Evolutionary conservation across 768 basidiomycete species (phyloP).

Genomic region (Boletus insuetus): DNA sequence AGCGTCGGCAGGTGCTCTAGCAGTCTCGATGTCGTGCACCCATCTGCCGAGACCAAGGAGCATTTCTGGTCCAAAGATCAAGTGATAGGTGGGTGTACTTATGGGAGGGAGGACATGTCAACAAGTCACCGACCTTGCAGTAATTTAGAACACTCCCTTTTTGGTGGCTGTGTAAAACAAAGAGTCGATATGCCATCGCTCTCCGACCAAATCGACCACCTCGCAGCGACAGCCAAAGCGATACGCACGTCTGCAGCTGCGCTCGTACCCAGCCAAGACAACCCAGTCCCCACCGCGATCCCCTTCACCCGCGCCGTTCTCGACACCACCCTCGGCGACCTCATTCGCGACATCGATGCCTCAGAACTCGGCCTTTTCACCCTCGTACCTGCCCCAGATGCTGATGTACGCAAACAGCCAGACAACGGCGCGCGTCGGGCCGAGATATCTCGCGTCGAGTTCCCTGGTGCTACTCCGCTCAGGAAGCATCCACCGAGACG

Average conservation of each 20-base stretch:
- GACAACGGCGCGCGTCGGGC: slow-evolving; percentile 29
- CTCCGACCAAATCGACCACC: slow-evolving; percentile 66
- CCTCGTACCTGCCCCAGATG: slow-evolving; percentile 41
- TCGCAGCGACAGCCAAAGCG: slow-evolving; percentile 49
- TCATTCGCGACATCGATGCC: slow-evolving; percentile 77
- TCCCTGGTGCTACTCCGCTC: slow-evolving; percentile 70
- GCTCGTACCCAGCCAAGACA: slow-evolving; percentile 27
- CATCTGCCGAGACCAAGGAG: slow-evolving; percentile 20
- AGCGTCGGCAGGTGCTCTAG: slow-evolving; percentile 4
- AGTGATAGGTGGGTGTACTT: background rate
- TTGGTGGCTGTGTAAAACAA: slow-evolving; percentile 20
- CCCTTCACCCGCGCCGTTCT: slow-evolving; percentile 69
- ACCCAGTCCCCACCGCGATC: slow-evolving; percentile 4
- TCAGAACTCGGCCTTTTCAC: slow-evolving; percentile 79
- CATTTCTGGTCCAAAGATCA: slow-evolving; percentile 17
- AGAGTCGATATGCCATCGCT: slow-evolving; percentile 47
- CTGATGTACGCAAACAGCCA: slow-evolving; percentile 27
- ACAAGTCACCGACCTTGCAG: slow-evolving; percentile 19
- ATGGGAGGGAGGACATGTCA: slow-evolving; percentile 3
- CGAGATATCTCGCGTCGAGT: slow-evolving; percentile 61
- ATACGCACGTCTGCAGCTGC: slow-evolving; percentile 46
- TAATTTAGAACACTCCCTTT: background rate
- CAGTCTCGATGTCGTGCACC: slow-evolving; percentile 20
- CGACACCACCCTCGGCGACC: slow-evolving; percentile 59
- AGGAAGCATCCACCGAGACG: slow-evolving; percentile 42